Conservation (phyloP, 306 rosid genomes). For the Myrica gale region DNA sequence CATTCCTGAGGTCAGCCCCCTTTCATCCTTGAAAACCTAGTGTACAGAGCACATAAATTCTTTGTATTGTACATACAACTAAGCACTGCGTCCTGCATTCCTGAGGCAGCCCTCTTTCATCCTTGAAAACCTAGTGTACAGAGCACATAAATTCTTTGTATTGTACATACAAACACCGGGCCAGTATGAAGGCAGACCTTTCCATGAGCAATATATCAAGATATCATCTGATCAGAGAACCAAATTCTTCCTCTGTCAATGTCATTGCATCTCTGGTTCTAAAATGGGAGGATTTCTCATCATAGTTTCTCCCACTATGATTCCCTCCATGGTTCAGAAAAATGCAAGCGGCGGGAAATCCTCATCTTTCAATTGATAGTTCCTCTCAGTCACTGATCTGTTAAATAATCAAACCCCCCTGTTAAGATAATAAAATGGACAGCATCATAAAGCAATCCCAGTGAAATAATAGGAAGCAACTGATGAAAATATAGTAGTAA, state of each 20-base stretch:
- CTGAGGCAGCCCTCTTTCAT: slow-evolving; percentile 23
- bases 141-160: slow-evolving; percentile 10
- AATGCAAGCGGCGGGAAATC: slow-evolving; percentile 16
- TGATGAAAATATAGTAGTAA: neutral
- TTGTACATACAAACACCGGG: slow-evolving; percentile 39
- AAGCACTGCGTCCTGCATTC: no score
- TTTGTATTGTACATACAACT: no score
- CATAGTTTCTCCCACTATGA: slow-evolving; percentile 31
- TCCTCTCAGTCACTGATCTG: slow-evolving; percentile 39
- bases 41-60: no score
- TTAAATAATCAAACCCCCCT: slow-evolving; percentile 2
- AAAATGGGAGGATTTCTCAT: slow-evolving; percentile 13
- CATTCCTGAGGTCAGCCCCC: slow-evolving; percentile 24
- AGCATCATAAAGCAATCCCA: slow-evolving; percentile 35
- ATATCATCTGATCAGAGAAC: neutral
- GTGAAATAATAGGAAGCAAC: neutral
- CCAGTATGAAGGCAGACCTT: neutral
- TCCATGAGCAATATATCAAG: slow-evolving; percentile 10
- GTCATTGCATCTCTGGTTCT: slow-evolving; percentile 8
- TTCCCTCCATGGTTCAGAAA: slow-evolving; percentile 29
- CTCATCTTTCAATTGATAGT: slow-evolving; percentile 40
- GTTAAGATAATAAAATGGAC: slow-evolving; percentile 31
- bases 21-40: slow-evolving; percentile 14
- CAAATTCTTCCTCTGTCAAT: slow-evolving; percentile 15
- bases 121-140: slow-evolving; percentile 11